Base-by-base conservation (phyloP, 208 protist genomes). In the Phytomonas francai region DNA sequence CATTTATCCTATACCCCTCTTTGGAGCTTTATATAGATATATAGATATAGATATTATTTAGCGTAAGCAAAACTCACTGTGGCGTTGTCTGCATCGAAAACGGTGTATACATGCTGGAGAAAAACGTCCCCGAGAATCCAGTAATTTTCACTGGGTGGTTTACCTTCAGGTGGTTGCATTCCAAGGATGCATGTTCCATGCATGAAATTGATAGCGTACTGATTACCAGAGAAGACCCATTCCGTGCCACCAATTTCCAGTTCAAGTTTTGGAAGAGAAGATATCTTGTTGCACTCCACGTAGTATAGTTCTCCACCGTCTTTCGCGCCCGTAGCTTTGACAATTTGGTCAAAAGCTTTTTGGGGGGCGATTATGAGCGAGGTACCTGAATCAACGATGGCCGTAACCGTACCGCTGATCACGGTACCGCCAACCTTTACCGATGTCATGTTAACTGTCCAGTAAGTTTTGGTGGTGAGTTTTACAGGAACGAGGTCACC, bases 331-430 rank as follows among this genome's bases (percentile, higher is more conserved):
- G 93, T 65, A 31, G 71, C 49, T 3, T 59, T 30, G 57, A 90
- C 81, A 33, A 95, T 74, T 33, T 70, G 71, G 31, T 70, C 42
- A 62, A 91, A 70, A 11, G 79, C 32, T 9, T 59, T 51, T 49
- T 66, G 75, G 54, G 97, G 97, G 67, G 91, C 94, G 58, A 90
- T 87, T 63, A 99, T 72, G 30, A 98, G 79, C 29, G 93, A 97
- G 22, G 97, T 98, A 63, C 97, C 97, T 6, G 95, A 98, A 77
- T 98, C 97, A 49, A 89, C 85, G 49, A 95, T 93, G 30, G 70
- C 86, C 16, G 67, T 83, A 45, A 80, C 57, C 29, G 58, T 58
- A 56, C 61, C 68, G 33, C 29, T 73, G 59, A 95, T 92, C 49
- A 71, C 76, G 31, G 73, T 45, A 65, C 67, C 68, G 45, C 68